Percentiles rank a stretch among this genome's conserved stretches.
These are phyloP conservation scores for Globisporangium solare DNA, from an alignment of 352 stramenopile species.

Conservation along the genomic window DNA sequence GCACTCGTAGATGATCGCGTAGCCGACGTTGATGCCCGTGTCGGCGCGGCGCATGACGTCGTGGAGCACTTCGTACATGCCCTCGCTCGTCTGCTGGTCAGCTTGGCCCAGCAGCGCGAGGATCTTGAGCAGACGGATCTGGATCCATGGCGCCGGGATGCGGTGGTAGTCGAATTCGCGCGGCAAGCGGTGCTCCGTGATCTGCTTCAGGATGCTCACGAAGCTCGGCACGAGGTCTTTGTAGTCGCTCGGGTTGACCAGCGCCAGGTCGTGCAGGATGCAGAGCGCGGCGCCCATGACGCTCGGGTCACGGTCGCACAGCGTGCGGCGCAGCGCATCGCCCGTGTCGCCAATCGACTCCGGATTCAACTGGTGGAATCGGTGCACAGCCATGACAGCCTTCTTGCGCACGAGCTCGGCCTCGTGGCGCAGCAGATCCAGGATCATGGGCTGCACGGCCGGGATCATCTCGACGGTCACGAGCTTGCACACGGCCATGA, in stretches of 20 bases:
- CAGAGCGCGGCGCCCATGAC: constrained; percentile 98
- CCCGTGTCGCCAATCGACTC: constrained; percentile 86
- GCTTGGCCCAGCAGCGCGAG: constrained; percentile 94
- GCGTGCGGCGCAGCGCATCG: constrained; percentile 91
- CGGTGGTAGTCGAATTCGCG: constrained; percentile 99
- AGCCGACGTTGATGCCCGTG: constrained; percentile 99
- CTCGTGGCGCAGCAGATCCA: constrained; percentile 94
- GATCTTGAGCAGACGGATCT: constrained; percentile 97
- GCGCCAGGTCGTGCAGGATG: constrained; percentile 91
- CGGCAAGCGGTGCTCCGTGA: constrained; percentile 98
- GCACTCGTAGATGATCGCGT: constrained; percentile 99
- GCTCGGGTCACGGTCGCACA: constrained; percentile 98
- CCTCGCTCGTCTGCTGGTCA: constrained; percentile 92
- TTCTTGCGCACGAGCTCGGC: constrained; percentile 99
- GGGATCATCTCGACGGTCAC: constrained; percentile 99
- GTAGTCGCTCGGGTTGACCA: constrained; percentile 89
- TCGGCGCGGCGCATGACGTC: constrained; percentile 98
- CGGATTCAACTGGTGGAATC: constrained; percentile 98
- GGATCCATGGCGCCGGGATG: constrained; percentile 99
- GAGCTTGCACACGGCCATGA: constrained; percentile 95
- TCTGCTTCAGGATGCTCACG: constrained; percentile 99
- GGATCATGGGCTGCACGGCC: constrained; percentile 92
- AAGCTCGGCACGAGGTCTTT: constrained; percentile 99
- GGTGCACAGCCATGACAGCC: constrained; percentile 97
- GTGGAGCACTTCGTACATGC: constrained; percentile 99